Base-by-base conservation (phyloP, 75 land plant species). In the Larix kaempferi region DNA sequence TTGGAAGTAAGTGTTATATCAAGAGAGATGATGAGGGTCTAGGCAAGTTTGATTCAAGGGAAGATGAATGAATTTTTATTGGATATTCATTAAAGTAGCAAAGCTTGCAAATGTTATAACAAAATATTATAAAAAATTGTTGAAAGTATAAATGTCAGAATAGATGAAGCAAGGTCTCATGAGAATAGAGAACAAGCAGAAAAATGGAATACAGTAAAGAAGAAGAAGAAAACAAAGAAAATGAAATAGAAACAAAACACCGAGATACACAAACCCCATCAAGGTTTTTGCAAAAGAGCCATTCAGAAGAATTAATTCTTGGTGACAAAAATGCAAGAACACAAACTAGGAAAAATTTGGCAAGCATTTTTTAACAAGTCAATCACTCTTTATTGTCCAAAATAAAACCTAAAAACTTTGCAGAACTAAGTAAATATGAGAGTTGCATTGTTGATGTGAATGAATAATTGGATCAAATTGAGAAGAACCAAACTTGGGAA, bases 401-500 rank as follows among this genome's bases (percentile, higher is more conserved):
- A 4, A 8, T 25, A 23, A 21, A 59, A 56, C n/a, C 61, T 21
- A 21, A n/a, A 21, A 1, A 3, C 37, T 35, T 35, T 71, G 7
- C 33, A 59, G 83, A 82, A 2, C 78, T 69, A 2, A 21, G 17
- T 17, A 4, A 29, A 17, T 27, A 76, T 3, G 8, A 54, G 49
- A 0, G 25, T 17, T 79, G 75, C 75, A 14, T 27, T 6, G 60
- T 49, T 29, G 37, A 2, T 6, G 74, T 64, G 57, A n/a, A 74
- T 25, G 66, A 74, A 35, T 74, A 78, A 11, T 26, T 78, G 26
- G 2, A 61, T 13, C 29, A 61, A 2, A 73, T 80, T 52, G 58
- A 80, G 27, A 73, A 63, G 12, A 80, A 80, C 49, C 13, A 61
- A 2, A 80, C 76, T 61, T 80, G 76, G 76, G 81, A 80, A 57